A percentile compares a stretch with the other conserved stretches of the same genome.
Evolutionary conservation across 345 rosid genomes (phyloP).

Genomic region (Cardamine chenopodiifolia): DNA sequence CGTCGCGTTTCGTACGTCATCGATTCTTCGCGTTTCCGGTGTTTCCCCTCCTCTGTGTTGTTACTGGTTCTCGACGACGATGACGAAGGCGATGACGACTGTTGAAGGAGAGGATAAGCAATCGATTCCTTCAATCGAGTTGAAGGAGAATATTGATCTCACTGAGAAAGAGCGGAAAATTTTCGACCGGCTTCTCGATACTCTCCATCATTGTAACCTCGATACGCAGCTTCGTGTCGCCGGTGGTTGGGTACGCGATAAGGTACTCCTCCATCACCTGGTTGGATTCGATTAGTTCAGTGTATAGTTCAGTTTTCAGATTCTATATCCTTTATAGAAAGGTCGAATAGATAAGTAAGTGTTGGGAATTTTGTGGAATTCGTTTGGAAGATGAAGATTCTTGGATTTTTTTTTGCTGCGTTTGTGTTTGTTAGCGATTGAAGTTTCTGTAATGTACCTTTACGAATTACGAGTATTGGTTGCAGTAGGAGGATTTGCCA

Average conservation of each 20-base stretch:
- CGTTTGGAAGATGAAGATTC: too few relatives aligned
- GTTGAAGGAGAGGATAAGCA: conserved; percentile 29
- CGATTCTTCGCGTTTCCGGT: conserved; percentile 16
- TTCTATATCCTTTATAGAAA: too few relatives aligned
- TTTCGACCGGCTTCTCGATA: conserved; percentile 69
- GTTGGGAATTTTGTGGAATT: too few relatives aligned
- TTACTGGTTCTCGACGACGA: conserved; percentile 45
- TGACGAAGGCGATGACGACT: conserved; percentile 31
- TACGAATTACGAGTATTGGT: not conserved
- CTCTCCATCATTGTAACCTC: conserved; percentile 65
- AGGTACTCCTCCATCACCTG: conserved; percentile 52
- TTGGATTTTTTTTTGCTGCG: too few relatives aligned
- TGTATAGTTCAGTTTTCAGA: not conserved
- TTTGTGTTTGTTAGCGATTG: not conserved
- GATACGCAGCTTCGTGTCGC: conserved; percentile 88
- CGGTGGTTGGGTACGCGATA: conserved; percentile 99
- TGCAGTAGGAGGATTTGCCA: not conserved
- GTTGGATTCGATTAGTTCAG: not conserved
- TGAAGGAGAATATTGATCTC: conserved; percentile 64
- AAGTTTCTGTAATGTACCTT: not conserved
- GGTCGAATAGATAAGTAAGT: too few relatives aligned
- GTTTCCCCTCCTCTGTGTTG: conserved; percentile 8
- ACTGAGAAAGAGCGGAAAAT: conserved; percentile 66
- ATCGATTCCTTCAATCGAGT: conserved; percentile 35
- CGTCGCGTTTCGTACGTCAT: conserved; percentile 31